These are phyloP conservation scores for Scedosporium minutisporum DNA, from an alignment of 2,329 filamentous ascomycete genomes.

Conservation along the genomic window DNA sequence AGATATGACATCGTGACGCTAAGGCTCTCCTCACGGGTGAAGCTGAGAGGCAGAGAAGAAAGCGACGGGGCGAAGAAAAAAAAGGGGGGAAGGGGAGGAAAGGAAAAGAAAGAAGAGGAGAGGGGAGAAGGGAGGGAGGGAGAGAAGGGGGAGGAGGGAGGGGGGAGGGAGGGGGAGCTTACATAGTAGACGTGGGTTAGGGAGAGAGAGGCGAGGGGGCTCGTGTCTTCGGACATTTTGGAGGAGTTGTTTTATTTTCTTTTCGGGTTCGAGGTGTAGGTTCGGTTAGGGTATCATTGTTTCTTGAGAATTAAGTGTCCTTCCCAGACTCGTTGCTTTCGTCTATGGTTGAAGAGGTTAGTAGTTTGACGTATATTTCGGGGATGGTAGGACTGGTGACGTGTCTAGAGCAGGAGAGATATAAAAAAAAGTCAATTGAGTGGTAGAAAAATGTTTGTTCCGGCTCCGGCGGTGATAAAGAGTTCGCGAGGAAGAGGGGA, in stretches of 20 bases:
- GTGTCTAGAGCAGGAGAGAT: too few species aligned
- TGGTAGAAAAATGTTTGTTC: not conserved
- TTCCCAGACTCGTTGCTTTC: not conserved
- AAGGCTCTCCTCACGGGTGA: too few species aligned
- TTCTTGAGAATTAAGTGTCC: too few species aligned
- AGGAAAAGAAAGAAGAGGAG: too few species aligned
- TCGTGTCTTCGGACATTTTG: slow-evolving; percentile 20
- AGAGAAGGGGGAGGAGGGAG: not conserved
- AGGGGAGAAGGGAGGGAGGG: too few species aligned
- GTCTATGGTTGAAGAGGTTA: not conserved
- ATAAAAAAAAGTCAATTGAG: not conserved
- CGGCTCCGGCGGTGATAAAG: not conserved
- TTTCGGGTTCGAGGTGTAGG: not conserved
- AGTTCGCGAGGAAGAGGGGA: not conserved
- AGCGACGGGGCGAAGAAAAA: too few species aligned
- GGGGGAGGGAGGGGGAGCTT: slow-evolving; percentile 22
- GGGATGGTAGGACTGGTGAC: too few species aligned
- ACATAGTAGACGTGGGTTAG: slow-evolving; percentile 96
- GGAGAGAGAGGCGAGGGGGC: slow-evolving; percentile 75
- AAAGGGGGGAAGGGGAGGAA: too few species aligned
- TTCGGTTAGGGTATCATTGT: not conserved
- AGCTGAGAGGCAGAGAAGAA: too few species aligned
- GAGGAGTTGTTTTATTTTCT: not conserved
- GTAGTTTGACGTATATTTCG: too few species aligned
- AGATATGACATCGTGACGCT: too few species aligned